Conservation (phyloP, 306 rosid genomes). For the Dicorynia guianensis region DNA sequence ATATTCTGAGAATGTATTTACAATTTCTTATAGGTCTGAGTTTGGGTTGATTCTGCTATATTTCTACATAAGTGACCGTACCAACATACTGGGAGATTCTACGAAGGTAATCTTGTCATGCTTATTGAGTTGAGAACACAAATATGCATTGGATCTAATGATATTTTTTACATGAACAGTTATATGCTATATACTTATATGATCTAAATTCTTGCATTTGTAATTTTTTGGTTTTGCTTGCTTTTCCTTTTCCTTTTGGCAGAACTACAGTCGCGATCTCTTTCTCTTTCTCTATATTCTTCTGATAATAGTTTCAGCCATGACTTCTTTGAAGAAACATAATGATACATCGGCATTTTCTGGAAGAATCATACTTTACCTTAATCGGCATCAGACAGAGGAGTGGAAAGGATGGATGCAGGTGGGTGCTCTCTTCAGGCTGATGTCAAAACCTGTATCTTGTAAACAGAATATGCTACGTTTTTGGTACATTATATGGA, state of each 20-base stretch:
- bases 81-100: slow-evolving; percentile 77
- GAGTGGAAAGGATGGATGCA: slow-evolving; percentile 99
- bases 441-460: slow-evolving; percentile 31
- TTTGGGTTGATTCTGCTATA: slow-evolving; percentile 84
- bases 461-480: neutral
- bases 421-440: slow-evolving; percentile 62
- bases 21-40: slow-evolving; percentile 67
- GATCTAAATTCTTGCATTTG: slow-evolving; percentile 1
- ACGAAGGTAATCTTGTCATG: slow-evolving; percentile 64
- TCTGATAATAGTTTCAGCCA: slow-evolving; percentile 86
- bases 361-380: slow-evolving; percentile 84
- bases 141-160: slow-evolving; percentile 18
- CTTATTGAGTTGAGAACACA: slow-evolving; percentile 33
- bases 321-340: slow-evolving; percentile 96
- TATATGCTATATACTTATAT: slow-evolving; percentile 20
- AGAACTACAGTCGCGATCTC: slow-evolving; percentile 94
- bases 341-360: slow-evolving; percentile 78
- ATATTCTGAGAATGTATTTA: slow-evolving; percentile 35
- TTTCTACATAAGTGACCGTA: slow-evolving; percentile 91
- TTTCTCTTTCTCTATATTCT: slow-evolving; percentile 89
- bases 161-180: slow-evolving; percentile 10
- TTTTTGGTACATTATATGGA: slow-evolving; percentile 27
- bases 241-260: slow-evolving; percentile 47
- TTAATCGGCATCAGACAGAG: slow-evolving; percentile 97
- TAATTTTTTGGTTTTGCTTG: slow-evolving; percentile 25